A percentile compares a stretch with the other conserved stretches of the same genome.
phyloP scores from a whole-genome alignment of 306 rosid species.

The Trifolium subterraneum region DNA sequence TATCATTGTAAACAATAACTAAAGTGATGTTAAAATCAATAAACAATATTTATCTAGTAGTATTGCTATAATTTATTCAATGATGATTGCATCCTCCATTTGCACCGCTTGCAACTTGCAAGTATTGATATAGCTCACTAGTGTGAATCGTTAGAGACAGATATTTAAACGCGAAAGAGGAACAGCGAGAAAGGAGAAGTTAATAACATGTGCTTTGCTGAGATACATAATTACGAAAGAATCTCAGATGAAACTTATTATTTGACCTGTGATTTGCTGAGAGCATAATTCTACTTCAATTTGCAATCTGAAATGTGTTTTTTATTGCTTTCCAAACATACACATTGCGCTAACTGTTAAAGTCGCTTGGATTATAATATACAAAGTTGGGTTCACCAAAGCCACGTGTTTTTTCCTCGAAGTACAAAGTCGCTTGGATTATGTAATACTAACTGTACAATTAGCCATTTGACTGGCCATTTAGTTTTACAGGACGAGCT shows the following conservation, averaged over 20 bases:
- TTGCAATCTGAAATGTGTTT: constrained; percentile 14
- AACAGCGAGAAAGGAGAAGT: neutral
- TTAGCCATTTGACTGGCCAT: constrained; percentile 44
- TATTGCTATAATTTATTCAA: neutral
- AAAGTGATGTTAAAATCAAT: neutral
- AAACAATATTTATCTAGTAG: neutral
- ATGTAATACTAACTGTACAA: constrained; percentile 67
- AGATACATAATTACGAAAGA: neutral
- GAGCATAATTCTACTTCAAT: constrained; percentile 5
- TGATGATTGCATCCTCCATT: constrained; percentile 4
- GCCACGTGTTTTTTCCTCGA: constrained; percentile 34
- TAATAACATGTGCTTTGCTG: constrained; percentile 5
- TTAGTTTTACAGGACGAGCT: constrained; percentile 39
- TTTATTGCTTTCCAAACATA: constrained; percentile 45
- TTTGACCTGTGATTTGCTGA: neutral
- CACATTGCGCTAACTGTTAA: constrained; percentile 33
- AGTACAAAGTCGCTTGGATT: constrained; percentile 43
- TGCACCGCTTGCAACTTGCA: neutral
- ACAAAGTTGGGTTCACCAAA: constrained; percentile 51
- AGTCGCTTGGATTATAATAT: constrained; percentile 44
- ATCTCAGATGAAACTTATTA: neutral
- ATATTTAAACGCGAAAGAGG: neutral
- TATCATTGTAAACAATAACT: constrained; percentile 19
- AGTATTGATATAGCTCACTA: neutral
- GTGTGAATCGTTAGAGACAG: neutral